Base-by-base conservation (phyloP, 176 grass and related monocot genomes). In the Eleusine coracana region DNA sequence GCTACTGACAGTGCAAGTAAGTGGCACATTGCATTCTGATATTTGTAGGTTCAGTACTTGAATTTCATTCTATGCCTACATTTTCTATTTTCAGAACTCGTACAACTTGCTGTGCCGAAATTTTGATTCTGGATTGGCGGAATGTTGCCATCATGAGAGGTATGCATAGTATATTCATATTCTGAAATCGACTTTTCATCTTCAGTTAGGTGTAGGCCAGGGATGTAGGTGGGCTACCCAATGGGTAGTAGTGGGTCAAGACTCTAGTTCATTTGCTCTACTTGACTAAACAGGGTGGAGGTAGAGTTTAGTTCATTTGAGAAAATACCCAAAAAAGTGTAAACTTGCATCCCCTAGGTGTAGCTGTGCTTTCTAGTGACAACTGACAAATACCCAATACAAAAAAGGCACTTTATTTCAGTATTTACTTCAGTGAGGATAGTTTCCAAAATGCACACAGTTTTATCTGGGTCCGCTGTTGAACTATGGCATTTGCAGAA, bases 111-210 rank as follows among this genome's bases (percentile, higher is more conserved):
- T 98, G 55, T 98, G 92, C 29, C 92, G 89, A 75, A 95, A 90
- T 76, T 98, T 95, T 77, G 92, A 98, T 54, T 68, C 86, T 90
- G 92, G 80, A 81, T 88, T 98, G 86, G 90, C 90, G 23, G 96
- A 98, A 76, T 98, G 92, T 34, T 98, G 92, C 78, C 96, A 98
- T 74, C 92, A 98, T 59, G 90, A 98, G 68, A 91, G 88, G 96
- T 95, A 84, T 54, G 23, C 38, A 9, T 50, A 6, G 31, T 9
- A 70, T 31, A 20, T 10, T 85, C 5, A 1, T 0, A 68, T 51
- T 65, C 16, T 60, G 31, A 48, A 73, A 60, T 4, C 63, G 21
- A 16, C 15, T 0, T 21, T 38, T 27, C 21, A 20, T 75, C 13
- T 75, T 80, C 11, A 45, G 17, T 20, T 70, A 6, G 37, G 3